Percentiles rank a stretch among this genome's conserved stretches.
Evolutionary conservation across 495 filamentous ascomycete genomes (phyloP).

Genomic region (Cercophora newfieldiana): DNA sequence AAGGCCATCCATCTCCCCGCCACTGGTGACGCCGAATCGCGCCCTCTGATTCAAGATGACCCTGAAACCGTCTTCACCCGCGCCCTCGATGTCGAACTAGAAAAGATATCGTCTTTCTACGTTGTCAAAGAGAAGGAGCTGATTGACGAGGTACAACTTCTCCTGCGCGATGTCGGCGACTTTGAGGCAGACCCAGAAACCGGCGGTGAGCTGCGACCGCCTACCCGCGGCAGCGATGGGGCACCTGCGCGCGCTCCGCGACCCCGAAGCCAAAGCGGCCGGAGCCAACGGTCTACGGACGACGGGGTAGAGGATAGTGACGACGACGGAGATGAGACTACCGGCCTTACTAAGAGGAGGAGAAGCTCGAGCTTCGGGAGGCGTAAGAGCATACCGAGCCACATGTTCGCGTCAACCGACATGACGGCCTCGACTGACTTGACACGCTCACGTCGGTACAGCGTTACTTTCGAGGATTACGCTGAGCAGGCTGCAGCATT

Average conservation of each 20-base stretch:
- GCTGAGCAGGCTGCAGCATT: slow-evolving; percentile 73
- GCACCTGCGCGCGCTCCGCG: slow-evolving; percentile 7
- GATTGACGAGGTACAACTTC: slow-evolving; percentile 71
- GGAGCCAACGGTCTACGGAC: slow-evolving; percentile 48
- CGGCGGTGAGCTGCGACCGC: slow-evolving; percentile 39
- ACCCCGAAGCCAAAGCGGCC: slow-evolving; percentile 36
- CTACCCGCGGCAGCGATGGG: slow-evolving; percentile 34
- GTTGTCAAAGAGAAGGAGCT: slow-evolving; percentile 83
- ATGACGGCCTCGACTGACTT: slow-evolving; percentile 57
- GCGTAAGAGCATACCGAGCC: slow-evolving; percentile 37
- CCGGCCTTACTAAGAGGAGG: slow-evolving; percentile 48
- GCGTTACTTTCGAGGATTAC: slow-evolving; percentile 67
- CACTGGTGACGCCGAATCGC: slow-evolving; percentile 71
- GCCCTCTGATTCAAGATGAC: slow-evolving; percentile 74
- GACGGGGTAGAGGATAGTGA: slow-evolving; percentile 55
- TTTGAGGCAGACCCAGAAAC: slow-evolving; percentile 62
- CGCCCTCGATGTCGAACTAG: slow-evolving; percentile 83
- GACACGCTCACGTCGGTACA: slow-evolving; percentile 55
- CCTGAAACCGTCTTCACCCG: slow-evolving; percentile 76
- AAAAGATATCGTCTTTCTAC: slow-evolving; percentile 92
- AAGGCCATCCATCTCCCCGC: slow-evolving; percentile 64
- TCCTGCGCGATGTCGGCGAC: slow-evolving; percentile 71
- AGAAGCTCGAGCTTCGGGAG: slow-evolving; percentile 34
- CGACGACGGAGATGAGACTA: slow-evolving; percentile 69
- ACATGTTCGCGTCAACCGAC: slow-evolving; percentile 50